Evolutionary conservation across 345 rosid species (phyloP).

Genomic region (Ricinus communis): DNA sequence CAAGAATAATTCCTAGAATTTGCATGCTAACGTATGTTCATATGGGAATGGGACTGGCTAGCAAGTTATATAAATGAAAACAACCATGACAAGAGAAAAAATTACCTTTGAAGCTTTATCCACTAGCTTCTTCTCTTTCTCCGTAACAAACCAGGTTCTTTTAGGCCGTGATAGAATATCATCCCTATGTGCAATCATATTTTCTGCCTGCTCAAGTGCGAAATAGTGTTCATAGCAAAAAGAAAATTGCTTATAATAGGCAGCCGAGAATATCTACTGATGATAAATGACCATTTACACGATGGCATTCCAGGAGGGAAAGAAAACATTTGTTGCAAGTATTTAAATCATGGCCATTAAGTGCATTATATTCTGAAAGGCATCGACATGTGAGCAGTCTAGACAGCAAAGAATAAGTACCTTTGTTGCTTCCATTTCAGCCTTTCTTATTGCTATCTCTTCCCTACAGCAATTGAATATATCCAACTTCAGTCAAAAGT

Average conservation of each 20-base stretch:
- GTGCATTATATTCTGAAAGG: constrained; percentile 4
- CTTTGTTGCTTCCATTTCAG: constrained; percentile 96
- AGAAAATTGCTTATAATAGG: not conserved
- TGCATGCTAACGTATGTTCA: not conserved
- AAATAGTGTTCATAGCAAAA: not conserved
- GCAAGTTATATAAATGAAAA: not conserved
- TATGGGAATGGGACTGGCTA: not conserved
- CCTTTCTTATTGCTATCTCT: constrained; percentile 84
- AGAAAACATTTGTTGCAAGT: not conserved
- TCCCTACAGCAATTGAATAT: constrained; percentile 54
- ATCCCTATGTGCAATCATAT: constrained; percentile 80
- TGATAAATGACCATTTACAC: not conserved
- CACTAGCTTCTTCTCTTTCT: constrained; percentile 77
- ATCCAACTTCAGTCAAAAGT: constrained; percentile 19
- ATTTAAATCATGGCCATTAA: not conserved
- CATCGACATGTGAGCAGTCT: constrained; percentile 6
- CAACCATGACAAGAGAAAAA: not conserved
- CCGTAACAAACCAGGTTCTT: constrained; percentile 89
- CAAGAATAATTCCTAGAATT: not conserved
- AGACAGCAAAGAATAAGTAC: constrained; percentile 32
- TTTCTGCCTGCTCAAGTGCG: constrained; percentile 68
- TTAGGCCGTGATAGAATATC: constrained; percentile 88
- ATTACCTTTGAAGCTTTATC: constrained; percentile 70
- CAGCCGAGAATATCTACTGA: not conserved
- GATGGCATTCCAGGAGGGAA: not conserved